These are phyloP conservation scores for Lactarius deliciosus DNA, from an alignment of 768 basidiomycete genomes.

Conservation along the genomic window DNA sequence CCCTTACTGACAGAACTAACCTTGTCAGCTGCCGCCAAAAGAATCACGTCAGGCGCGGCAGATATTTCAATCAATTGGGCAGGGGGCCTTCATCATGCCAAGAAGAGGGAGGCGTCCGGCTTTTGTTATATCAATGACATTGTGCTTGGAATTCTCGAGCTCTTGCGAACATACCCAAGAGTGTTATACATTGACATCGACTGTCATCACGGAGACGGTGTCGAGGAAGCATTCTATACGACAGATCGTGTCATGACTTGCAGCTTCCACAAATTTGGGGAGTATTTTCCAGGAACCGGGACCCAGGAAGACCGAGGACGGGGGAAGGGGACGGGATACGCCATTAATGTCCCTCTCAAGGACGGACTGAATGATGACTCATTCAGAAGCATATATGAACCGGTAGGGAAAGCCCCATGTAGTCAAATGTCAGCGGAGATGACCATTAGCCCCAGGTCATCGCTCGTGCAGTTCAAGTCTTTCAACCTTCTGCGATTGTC, in stretches of 20 bases:
- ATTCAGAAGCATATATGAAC: slow-evolving; percentile 87
- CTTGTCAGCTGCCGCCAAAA: slow-evolving; percentile 70
- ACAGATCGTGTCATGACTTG: slow-evolving; percentile 97
- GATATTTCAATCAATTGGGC: slow-evolving; percentile 96
- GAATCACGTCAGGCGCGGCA: slow-evolving; percentile 73
- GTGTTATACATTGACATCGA: slow-evolving; percentile 98
- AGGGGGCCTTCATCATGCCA: slow-evolving; percentile 98
- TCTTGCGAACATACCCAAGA: slow-evolving; percentile 79
- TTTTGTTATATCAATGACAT: slow-evolving; percentile 99
- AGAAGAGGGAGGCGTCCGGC: slow-evolving; percentile 95
- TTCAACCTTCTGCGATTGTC: slow-evolving; percentile 81
- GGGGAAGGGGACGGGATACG: slow-evolving; percentile 81
- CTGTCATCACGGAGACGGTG: slow-evolving; percentile 97
- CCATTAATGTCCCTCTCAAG: slow-evolving; percentile 89
- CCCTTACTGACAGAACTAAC: background rate
- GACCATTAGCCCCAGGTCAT: slow-evolving; percentile 56
- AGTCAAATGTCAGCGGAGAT: background rate
- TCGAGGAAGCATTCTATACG: slow-evolving; percentile 98
- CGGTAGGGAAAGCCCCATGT: slow-evolving; percentile 49
- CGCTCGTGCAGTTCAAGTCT: slow-evolving; percentile 82
- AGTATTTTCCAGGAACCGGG: slow-evolving; percentile 90
- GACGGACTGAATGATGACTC: slow-evolving; percentile 93
- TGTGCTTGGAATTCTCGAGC: slow-evolving; percentile 89
- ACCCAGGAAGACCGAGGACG: slow-evolving; percentile 84
- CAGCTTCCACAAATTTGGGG: slow-evolving; percentile 96